phyloP scores from a whole-genome alignment of 2,329 filamentous ascomycete species.

The Penicillium sclerotiorum region DNA sequence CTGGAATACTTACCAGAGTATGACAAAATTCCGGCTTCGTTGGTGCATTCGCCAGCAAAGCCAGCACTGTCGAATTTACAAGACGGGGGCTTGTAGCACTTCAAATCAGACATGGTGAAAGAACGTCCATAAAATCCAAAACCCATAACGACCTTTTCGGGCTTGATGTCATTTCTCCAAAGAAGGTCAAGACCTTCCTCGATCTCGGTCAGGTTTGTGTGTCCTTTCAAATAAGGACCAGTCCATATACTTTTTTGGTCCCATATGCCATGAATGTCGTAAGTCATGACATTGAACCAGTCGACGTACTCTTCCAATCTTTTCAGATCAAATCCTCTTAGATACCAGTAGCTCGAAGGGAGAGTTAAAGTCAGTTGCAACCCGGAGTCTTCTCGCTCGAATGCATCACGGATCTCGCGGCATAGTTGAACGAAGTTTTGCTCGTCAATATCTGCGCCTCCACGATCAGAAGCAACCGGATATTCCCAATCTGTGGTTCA shows the following conservation, averaged over 20 bases:
- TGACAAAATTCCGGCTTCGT: not conserved
- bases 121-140: constrained; percentile 1
- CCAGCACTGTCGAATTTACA: not conserved
- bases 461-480: not conserved
- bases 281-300: constrained; percentile 24
- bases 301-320: constrained; percentile 13
- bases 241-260: constrained; percentile 6
- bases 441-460: not conserved
- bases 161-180: not conserved
- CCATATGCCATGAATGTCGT: constrained; percentile 23
- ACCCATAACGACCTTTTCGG: not conserved
- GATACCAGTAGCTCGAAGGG: too few relatives aligned
- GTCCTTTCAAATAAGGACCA: not conserved
- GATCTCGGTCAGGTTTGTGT: constrained; percentile 4
- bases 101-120: too few relatives aligned
- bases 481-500: constrained; percentile 10
- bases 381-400: not conserved
- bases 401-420: not conserved
- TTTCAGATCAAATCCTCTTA: constrained; percentile 18
- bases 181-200: not conserved
- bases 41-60: not conserved
- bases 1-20: not conserved
- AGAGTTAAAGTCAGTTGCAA: not conserved
- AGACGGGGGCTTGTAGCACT: too few relatives aligned
- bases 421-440: not conserved